These are phyloP conservation scores for Penicillium sp. DNA, from an alignment of 2,329 filamentous ascomycete genomes.

Conservation along the genomic window DNA sequence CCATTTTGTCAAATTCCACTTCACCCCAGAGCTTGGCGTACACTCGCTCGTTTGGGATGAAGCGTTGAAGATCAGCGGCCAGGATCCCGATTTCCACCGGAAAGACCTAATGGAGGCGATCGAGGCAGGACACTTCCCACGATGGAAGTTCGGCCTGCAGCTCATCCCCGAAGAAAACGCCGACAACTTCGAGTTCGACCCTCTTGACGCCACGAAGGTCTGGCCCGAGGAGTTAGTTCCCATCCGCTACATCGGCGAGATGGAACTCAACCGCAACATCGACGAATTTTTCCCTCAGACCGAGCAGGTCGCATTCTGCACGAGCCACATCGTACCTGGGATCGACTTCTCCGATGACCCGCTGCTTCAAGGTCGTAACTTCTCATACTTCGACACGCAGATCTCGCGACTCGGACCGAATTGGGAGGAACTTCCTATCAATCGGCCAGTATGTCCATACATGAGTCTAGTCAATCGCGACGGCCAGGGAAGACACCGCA, in stretches of 20 bases:
- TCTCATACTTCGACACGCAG: slow-evolving; percentile 56
- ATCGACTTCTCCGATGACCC: slow-evolving; percentile 77
- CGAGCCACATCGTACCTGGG: slow-evolving; percentile 74
- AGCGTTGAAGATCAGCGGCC: slow-evolving; percentile 69
- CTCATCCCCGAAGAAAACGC: slow-evolving; percentile 68
- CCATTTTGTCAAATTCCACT: slow-evolving; percentile 39
- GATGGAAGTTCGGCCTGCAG: slow-evolving; percentile 83
- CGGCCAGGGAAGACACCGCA: slow-evolving; percentile 68
- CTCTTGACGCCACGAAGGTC: slow-evolving; percentile 80
- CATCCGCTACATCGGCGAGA: slow-evolving; percentile 72
- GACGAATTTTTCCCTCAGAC: slow-evolving; percentile 82
- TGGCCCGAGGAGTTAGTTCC: slow-evolving; percentile 80
- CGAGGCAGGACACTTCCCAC: slow-evolving; percentile 67
- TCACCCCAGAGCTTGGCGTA: slow-evolving; percentile 36
- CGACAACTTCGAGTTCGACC: slow-evolving; percentile 80
- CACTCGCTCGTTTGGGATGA: slow-evolving; percentile 58
- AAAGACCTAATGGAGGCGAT: slow-evolving; percentile 77
- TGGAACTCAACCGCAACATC: slow-evolving; percentile 76
- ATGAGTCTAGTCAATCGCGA: slow-evolving; percentile 77
- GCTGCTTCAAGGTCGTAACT: slow-evolving; percentile 71
- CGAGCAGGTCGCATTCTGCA: slow-evolving; percentile 82
- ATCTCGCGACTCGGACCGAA: slow-evolving; percentile 70
- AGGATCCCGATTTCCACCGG: slow-evolving; percentile 79
- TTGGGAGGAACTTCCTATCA: slow-evolving; percentile 76
- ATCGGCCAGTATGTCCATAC: slow-evolving; percentile 70